These are phyloP conservation scores for Penicillium sp. DNA, from an alignment of 2,329 filamentous ascomycete species.

Conservation along the genomic window DNA sequence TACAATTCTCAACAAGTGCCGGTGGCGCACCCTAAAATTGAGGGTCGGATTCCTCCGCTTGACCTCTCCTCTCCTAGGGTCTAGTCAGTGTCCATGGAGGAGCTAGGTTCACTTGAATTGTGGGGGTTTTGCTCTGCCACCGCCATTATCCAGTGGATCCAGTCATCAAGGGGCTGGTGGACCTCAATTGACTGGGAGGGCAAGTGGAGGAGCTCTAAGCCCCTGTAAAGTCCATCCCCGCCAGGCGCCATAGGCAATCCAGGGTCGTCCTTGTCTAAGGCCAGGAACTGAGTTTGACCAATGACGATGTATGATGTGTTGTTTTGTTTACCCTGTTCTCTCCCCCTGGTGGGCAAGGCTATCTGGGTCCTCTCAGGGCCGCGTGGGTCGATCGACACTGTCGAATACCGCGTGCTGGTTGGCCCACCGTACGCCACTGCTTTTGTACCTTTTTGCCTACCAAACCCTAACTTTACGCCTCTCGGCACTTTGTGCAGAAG, in stretches of 20 bases:
- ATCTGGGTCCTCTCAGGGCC: not conserved
- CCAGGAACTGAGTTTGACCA: not conserved
- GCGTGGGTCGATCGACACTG: conserved; percentile 1
- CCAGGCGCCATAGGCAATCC: not conserved
- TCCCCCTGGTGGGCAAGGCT: not conserved
- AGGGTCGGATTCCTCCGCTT: not conserved
- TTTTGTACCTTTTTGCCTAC: not conserved
- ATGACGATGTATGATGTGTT: conserved; percentile 1
- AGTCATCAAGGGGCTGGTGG: not conserved
- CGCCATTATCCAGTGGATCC: not conserved
- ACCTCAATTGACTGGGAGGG: not conserved
- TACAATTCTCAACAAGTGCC: not conserved
- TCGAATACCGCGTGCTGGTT: not conserved
- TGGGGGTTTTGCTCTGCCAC: not conserved
- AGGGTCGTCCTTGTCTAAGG: not conserved
- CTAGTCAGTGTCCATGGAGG: not conserved
- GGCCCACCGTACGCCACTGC: not conserved
- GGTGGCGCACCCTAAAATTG: not conserved
- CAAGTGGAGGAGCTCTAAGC: not conserved
- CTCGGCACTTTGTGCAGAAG: not conserved
- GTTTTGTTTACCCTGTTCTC: not conserved
- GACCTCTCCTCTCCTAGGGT: not conserved
- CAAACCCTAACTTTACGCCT: not conserved
- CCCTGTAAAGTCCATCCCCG: not conserved
- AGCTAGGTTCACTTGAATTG: not conserved